Evolutionary conservation across 2,329 filamentous ascomycete species (phyloP), one percentile per base, ranked within the genome.

Genomic region (Fusarium nygamai): DNA sequence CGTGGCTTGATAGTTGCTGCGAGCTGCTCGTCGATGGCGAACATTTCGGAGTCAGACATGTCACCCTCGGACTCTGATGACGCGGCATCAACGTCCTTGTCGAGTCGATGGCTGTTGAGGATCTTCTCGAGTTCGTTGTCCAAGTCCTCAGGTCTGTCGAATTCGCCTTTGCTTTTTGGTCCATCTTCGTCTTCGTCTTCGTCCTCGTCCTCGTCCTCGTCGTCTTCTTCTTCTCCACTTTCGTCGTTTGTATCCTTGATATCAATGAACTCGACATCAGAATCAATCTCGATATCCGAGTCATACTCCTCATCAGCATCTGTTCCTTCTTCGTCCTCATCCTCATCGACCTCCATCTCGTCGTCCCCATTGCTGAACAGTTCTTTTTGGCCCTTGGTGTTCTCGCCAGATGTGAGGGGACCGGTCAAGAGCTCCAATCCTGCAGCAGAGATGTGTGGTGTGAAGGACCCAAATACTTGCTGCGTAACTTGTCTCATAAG

Each of bases 31-130:
- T 98, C 96, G 22, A 98, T 86, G 8, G 92, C 92, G 84, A 98
- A 92, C 96, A 98, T 98, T 80, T 98, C 93, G 24, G 96, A 95
- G 83, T 98, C 96, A 70, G 94, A 93, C 95, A 99, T 98, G 82
- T 98, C 94, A 6, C 89, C 91, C 68, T 93, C 92, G 16, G 88
- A 88, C 36, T 90, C 90, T 3, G 87, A 88, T 2, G 86, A 86
- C 6, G 88, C 88, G 4, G 88, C 88, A 3, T 87, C 85, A 22
- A 83, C 84, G 70, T 91, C 89, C 61, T 91, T 88, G 79, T 92
- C 89, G 29, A 90, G 84, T 13, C 86, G 84, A 69, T 92, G 92
- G 61, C 92, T 95, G 46, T 93, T 92, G 5, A 98, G 89, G 6
- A 95, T 93, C 73, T 92, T 88, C 5, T 93, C 93, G 34, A 98